Evolutionary conservation across 345 rosid genomes (phyloP).

Genomic region (Heritiera littoralis): DNA sequence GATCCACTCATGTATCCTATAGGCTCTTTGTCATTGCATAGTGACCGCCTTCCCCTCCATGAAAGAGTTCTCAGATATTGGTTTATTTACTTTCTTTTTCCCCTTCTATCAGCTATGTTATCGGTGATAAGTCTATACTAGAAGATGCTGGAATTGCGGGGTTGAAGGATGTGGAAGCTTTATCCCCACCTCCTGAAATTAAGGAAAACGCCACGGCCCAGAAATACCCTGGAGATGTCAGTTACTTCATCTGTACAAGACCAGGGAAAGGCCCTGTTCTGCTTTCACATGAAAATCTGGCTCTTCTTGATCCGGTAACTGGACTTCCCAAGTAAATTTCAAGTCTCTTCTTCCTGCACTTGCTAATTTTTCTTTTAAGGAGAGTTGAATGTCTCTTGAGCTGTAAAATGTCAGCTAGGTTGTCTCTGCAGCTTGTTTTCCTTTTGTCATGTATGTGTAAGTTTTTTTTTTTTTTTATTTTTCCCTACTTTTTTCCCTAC

Average conservation of each 20-base stretch:
- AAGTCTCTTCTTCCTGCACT: conserved; percentile 10
- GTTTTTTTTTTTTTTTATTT: not conserved
- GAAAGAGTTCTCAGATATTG: conserved; percentile 9
- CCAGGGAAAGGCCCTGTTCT: conserved; percentile 82
- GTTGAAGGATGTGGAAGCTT: conserved; percentile 57
- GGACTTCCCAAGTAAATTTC: conserved; percentile 65
- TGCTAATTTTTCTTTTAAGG: not conserved
- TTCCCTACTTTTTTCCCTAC: not conserved
- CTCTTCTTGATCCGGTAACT: conserved; percentile 64
- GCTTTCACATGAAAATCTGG: conserved; percentile 58
- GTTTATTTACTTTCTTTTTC: not conserved
- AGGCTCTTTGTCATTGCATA: not conserved
- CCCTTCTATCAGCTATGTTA: conserved; percentile 54
- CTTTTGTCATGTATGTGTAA: not conserved
- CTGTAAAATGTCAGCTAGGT: not conserved
- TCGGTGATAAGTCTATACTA: conserved; percentile 80
- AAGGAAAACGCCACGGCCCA: conserved; percentile 46
- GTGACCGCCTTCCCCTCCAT: not conserved
- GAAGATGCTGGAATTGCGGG: conserved; percentile 71
- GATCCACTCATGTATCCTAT: not conserved
- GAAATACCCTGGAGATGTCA: conserved; percentile 69
- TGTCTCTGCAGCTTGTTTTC: not conserved
- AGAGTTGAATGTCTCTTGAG: not conserved
- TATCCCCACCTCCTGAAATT: conserved; percentile 55
- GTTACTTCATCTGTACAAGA: conserved; percentile 84